A percentile compares a stretch with the other conserved stretches of the same genome.
Evolutionary conservation across 768 basidiomycete species (phyloP).

Genomic region (Hysterangium stoloniferum): DNA sequence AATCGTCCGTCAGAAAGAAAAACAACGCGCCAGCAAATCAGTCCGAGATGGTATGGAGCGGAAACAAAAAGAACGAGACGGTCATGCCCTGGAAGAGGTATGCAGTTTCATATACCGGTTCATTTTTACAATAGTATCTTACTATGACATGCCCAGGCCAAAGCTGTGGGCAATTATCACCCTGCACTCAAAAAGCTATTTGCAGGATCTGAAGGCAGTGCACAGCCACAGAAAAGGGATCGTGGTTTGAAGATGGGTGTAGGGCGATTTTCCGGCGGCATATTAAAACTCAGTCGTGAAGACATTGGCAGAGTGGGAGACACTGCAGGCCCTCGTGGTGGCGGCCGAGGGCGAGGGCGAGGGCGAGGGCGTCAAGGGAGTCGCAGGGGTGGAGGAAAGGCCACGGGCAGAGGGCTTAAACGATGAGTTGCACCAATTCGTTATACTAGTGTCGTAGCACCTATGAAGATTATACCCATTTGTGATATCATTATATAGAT

Average conservation of each 20-base stretch:
- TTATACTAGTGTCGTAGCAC: no score
- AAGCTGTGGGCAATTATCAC: conserved; percentile 80
- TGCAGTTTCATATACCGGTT: conserved; percentile 10
- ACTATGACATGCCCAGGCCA: conserved; percentile 39
- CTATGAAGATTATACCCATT: no score
- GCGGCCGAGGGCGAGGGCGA: conserved; percentile 20
- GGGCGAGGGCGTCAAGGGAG: conserved; percentile 20
- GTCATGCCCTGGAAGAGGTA: conserved; percentile 63
- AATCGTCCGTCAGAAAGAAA: conserved; percentile 50
- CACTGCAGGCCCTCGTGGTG: conserved; percentile 8
- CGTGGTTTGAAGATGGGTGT: conserved; percentile 73
- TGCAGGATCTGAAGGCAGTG: conserved; percentile 27
- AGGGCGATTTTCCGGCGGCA: conserved; percentile 65
- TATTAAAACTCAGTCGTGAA: conserved; percentile 51
- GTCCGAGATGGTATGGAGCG: conserved; percentile 61
- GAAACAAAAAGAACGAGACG: conserved; percentile 51
- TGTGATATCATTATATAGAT: no score
- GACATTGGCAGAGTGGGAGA: conserved; percentile 44
- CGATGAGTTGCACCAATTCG: no score
- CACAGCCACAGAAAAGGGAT: conserved; percentile 35
- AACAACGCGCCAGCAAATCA: conserved; percentile 60
- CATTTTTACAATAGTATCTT: conserved; percentile 4
- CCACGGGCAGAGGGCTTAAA: background rate
- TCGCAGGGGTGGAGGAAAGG: conserved; percentile 17
- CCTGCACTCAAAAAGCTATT: conserved; percentile 66